Conservation (phyloP, 768 basidiomycete species). For the Agaricus subrufescens region DNA sequence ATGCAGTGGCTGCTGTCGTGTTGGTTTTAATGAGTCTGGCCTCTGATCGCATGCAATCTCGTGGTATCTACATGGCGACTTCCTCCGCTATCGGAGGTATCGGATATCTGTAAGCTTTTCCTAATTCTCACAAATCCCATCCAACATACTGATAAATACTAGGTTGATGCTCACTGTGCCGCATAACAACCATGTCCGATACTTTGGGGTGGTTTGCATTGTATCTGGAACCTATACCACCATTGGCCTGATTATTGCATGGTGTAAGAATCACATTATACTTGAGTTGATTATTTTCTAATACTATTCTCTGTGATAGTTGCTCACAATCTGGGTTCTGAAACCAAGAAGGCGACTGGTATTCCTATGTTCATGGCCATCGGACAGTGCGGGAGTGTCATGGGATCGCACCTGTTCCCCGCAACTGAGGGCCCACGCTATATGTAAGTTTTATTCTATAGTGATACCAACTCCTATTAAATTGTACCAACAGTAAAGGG, state of each 20-base stretch:
- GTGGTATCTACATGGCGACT: constrained; percentile 44
- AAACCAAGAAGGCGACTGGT: constrained; percentile 72
- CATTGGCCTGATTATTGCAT: constrained; percentile 70
- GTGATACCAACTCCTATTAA: neutral
- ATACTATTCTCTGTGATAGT: constrained; percentile 27
- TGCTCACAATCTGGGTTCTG: constrained; percentile 73
- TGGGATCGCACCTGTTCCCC: constrained; percentile 76
- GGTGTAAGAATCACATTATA: constrained; percentile 48
- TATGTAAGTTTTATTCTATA: constrained; percentile 32
- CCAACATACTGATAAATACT: neutral
- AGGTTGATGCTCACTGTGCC: constrained; percentile 49
- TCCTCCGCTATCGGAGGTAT: constrained; percentile 43
- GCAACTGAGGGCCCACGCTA: constrained; percentile 59
- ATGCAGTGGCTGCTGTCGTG: constrained; percentile 66
- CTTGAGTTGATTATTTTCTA: neutral
- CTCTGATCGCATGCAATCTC: constrained; percentile 64
- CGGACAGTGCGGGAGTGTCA: constrained; percentile 70
- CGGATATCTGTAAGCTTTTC: constrained; percentile 55
- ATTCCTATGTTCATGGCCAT: constrained; percentile 79
- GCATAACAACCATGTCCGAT: constrained; percentile 55
- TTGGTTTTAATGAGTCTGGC: constrained; percentile 51
- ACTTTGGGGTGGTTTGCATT: constrained; percentile 77
- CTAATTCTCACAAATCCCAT: neutral
- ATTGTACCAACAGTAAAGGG: constrained; percentile 40
- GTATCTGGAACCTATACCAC: constrained; percentile 73